A percentile compares a stretch with the other conserved stretches of the same genome.
phyloP scores from a whole-genome alignment of 345 rosid species.

The Eucalyptus victrix region DNA sequence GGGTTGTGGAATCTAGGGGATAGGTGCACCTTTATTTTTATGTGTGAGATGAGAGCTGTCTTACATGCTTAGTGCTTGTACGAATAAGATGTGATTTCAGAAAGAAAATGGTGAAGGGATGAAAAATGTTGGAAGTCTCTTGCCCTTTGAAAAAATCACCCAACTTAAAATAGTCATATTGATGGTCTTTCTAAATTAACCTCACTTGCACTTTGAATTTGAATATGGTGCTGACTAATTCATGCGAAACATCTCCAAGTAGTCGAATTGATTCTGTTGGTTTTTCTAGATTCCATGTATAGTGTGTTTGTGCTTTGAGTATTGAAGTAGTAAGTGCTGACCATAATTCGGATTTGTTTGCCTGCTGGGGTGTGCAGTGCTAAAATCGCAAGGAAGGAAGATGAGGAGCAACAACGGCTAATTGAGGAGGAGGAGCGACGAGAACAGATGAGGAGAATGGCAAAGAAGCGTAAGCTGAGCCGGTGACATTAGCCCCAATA shows the following conservation, averaged over 20 bases:
- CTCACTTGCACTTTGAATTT: background rate
- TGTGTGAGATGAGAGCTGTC: background rate
- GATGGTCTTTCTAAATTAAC: background rate
- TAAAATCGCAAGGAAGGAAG: conserved; percentile 55
- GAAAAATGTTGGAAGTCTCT: background rate
- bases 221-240: background rate
- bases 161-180: background rate
- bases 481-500: background rate
- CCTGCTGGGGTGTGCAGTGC: conserved; percentile 29
- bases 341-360: background rate
- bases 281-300: background rate
- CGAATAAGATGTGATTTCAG: background rate
- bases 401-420: conserved; percentile 46
- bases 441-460: conserved; percentile 25
- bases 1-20: background rate
- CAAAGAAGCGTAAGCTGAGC: conserved; percentile 41
- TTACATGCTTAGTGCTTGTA: background rate
- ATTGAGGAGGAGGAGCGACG: conserved; percentile 63
- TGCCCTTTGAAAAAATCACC: background rate
- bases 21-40: background rate
- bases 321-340: background rate
- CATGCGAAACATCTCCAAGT: background rate
- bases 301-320: background rate
- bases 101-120: background rate
- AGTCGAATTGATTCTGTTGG: background rate